Percentiles rank a stretch among this genome's conserved stretches.
Evolutionary conservation across 345 rosid species (phyloP).

Genomic region (Stellera chamaejasme): DNA sequence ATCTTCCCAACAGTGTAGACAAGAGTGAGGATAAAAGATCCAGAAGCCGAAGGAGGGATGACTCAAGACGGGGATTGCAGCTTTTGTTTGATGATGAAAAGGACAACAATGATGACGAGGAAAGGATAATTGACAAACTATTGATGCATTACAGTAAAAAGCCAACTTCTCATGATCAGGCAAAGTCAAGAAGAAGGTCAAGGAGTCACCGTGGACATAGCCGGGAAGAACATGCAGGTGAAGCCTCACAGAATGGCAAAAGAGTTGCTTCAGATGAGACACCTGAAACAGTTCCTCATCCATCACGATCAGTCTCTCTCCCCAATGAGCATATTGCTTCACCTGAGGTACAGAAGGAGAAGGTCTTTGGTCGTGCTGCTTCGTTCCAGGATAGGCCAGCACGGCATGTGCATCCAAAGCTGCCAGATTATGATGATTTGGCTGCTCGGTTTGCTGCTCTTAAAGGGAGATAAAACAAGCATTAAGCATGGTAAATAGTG

Average conservation of each 20-base stretch:
- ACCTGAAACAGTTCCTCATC: slow-evolving; percentile 25
- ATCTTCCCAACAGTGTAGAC: slow-evolving; percentile 26
- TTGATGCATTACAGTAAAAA: slow-evolving; percentile 85
- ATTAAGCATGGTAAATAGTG: neutral
- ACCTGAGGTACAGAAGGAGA: slow-evolving; percentile 38
- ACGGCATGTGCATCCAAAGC: slow-evolving; percentile 88
- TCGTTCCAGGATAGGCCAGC: slow-evolving; percentile 73
- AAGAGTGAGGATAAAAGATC: slow-evolving; percentile 26
- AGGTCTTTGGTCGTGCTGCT: slow-evolving; percentile 53
- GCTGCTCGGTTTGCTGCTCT: slow-evolving; percentile 86
- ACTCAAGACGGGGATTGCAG: slow-evolving; percentile 54
- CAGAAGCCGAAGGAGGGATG: slow-evolving; percentile 62
- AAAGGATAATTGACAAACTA: slow-evolving; percentile 76
- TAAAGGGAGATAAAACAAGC: slow-evolving; percentile 49
- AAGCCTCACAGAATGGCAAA: slow-evolving; percentile 14
- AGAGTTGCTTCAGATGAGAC: slow-evolving; percentile 27
- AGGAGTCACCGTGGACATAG: slow-evolving; percentile 39
- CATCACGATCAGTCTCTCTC: slow-evolving; percentile 59
- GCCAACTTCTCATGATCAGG: slow-evolving; percentile 47
- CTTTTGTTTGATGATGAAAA: slow-evolving; percentile 51
- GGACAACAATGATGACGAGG: slow-evolving; percentile 56
- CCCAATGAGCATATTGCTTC: slow-evolving; percentile 48
- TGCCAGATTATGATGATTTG: slow-evolving; percentile 89
- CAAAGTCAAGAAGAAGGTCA: slow-evolving; percentile 33
- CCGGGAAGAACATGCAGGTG: slow-evolving; percentile 18